Conservation (phyloP, 768 basidiomycete genomes). For the Mycena maculata region DNA sequence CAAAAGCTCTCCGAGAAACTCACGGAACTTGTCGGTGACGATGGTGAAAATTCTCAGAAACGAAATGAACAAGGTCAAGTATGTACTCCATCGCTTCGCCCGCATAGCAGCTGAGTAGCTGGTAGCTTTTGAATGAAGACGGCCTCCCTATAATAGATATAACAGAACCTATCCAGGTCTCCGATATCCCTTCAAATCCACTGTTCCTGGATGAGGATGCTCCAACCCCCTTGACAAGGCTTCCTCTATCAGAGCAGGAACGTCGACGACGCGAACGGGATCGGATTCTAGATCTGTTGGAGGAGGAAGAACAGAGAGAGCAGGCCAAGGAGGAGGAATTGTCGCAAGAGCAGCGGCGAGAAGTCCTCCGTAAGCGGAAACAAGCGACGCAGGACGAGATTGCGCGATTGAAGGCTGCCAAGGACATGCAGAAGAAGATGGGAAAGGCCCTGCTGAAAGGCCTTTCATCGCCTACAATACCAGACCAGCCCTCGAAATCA, state of each 20-base stretch:
- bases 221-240: slow-evolving; percentile 57
- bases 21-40: slow-evolving; percentile 64
- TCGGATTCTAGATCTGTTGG: slow-evolving; percentile 73
- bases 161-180: slow-evolving; percentile 62
- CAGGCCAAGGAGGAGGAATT: slow-evolving; percentile 53
- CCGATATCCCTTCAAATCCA: slow-evolving; percentile 31
- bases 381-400: slow-evolving; percentile 57
- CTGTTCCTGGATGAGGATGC: slow-evolving; percentile 54
- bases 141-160: slow-evolving; percentile 86
- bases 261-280: slow-evolving; percentile 69
- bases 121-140: slow-evolving; percentile 78
- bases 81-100: slow-evolving; percentile 24
- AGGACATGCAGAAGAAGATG: slow-evolving; percentile 82
- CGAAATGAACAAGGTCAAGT: slow-evolving; percentile 75
- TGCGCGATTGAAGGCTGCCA: slow-evolving; percentile 52
- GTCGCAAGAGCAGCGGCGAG: slow-evolving; percentile 55
- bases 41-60: slow-evolving; percentile 47
- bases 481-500: slow-evolving; percentile 34
- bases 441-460: slow-evolving; percentile 71
- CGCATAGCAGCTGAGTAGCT: slow-evolving; percentile 37
- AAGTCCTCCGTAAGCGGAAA: slow-evolving; percentile 62
- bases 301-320: slow-evolving; percentile 72
- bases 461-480: slow-evolving; percentile 54
- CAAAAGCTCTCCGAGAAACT: slow-evolving; percentile 70
- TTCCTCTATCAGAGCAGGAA: slow-evolving; percentile 60